Evolutionary conservation across 257 asterid genomes (phyloP), one percentile per base, ranked within the genome.

Genomic region (Jaltomata sinuosa): DNA sequence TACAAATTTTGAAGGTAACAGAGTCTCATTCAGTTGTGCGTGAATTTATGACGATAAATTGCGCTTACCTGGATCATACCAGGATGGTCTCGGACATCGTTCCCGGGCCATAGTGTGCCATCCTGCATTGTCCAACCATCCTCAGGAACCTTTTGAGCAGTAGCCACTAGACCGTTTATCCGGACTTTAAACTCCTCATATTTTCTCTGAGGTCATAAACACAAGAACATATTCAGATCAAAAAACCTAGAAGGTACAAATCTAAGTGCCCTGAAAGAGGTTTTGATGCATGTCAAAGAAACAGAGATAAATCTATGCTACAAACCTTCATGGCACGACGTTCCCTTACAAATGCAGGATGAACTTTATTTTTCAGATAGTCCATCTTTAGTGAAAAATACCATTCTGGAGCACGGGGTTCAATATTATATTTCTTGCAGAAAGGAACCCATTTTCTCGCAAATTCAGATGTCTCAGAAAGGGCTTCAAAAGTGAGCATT

Each of bases 101-200:
- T 95, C 86, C 99, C 99, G 19, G 99, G 99, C 99, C 99, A 95
- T 42, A 93, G 93, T 6, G 97, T 91, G 40, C 99, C 99, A 89
- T 95, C 99, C 87, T 91, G 97, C 97, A 94, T 94, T 53, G 99
- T 94, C 98, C 97, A 95, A 78, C 99, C 99, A 14, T 95, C 99
- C 84, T 95, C 99, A 0, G 99, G 99, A 86, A 91, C 97, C 88
- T 94, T 95, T 87, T 93, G 94, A 2, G 98, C 94, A 84, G 77
- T 89, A 45, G 97, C 93, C 79, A 95, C 99, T 87, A 95, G 84
- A 68, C 86, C 82, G 69, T 94, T 95, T 87, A 94, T 94, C 72
- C 88, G 87, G 83, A 95, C 92, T 89, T 95, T 95, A 87, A 95
- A 95, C 89, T 93, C 99, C 87, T 95, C 99, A 11, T 95, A 94